Conservation (phyloP, 345 rosid species). For the Arabis hirsuta region DNA sequence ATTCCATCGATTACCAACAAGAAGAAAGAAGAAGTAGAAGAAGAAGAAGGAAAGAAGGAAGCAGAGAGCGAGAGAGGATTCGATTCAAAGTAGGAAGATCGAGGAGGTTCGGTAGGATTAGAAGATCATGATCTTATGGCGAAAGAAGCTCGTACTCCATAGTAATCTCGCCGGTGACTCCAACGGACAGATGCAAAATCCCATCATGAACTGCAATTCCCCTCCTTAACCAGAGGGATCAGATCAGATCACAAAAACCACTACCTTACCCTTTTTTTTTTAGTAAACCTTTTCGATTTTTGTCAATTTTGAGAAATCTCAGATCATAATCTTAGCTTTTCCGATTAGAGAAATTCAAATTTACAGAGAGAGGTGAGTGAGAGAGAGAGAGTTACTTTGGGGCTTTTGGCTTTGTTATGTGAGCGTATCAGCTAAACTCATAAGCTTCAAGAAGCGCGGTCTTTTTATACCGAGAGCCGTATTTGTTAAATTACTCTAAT, state of each 20-base stretch:
- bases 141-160: slow-evolving; percentile 97
- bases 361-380: slow-evolving; percentile 5
- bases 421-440: slow-evolving; percentile 33
- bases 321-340: neutral
- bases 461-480: slow-evolving; percentile 28
- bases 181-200: slow-evolving; percentile 77
- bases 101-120: slow-evolving; percentile 32
- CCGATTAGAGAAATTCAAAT: neutral
- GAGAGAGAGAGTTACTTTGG: slow-evolving; percentile 9
- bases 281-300: neutral
- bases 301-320: neutral
- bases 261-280: neutral
- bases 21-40: neutral
- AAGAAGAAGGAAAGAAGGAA: neutral
- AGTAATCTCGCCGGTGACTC: slow-evolving; percentile 88
- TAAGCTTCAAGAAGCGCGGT: slow-evolving; percentile 6
- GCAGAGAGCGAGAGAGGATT: neutral
- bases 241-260: neutral
- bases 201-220: slow-evolving; percentile 61
- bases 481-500: neutral
- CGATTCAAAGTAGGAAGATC: neutral
- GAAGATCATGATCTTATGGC: slow-evolving; percentile 92
- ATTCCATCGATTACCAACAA: slow-evolving; percentile 54
- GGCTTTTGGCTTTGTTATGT: neutral
- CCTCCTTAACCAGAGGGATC: slow-evolving; percentile 33